Base-by-base conservation (phyloP, 495 filamentous ascomycete genomes). In the Talaromyces proteolyticus region DNA sequence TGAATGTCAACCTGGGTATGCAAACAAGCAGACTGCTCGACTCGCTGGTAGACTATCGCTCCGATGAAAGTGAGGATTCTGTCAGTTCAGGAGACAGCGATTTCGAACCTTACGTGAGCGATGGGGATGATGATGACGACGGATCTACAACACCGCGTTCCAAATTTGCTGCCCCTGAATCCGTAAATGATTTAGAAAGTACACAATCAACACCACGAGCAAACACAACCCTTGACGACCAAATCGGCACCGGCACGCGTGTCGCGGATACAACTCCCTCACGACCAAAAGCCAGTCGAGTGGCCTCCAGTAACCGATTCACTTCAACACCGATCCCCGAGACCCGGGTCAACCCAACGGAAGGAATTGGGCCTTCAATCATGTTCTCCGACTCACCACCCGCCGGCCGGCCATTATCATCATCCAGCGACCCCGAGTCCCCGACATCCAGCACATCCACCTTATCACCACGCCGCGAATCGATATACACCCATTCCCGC, bases 301-400 rank as follows among this genome's bases (percentile, higher is more conserved):
- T 61, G 6, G 58, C 64, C 1, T 75, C 69, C 29, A 70, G 67
- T 51, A 68, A 69, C 48, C 79, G 61, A 73, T 91, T 92, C 60
- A 84, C 84, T 17, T 88, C 82, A 42, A 80, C 78, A 18, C 79
- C 88, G n/a, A 81, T 88, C 8, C 88, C 89, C 0, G 80, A 85
- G 57, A 85, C 88, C 22, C 76, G 72, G 38, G 77, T 91, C 10
- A 78, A 83, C 8, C 70, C 68, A 1, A 79, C 84, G 44, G 86
- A 86, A 36, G 79, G 74, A 1, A 69, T 76, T 1, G 86, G 82
- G 0, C 84, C 85, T 2, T 83, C 73, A n/a, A 92, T 92, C 47
- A 91, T 87, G 84, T 91, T 92, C 60, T 76, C 77, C 11, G 66
- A 85, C 43, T 71, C 62, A 40, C 71, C 72, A 23, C 74, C 73